Base-by-base conservation (phyloP, 306 rosid genomes). In the Echinosophora koreensis region DNA sequence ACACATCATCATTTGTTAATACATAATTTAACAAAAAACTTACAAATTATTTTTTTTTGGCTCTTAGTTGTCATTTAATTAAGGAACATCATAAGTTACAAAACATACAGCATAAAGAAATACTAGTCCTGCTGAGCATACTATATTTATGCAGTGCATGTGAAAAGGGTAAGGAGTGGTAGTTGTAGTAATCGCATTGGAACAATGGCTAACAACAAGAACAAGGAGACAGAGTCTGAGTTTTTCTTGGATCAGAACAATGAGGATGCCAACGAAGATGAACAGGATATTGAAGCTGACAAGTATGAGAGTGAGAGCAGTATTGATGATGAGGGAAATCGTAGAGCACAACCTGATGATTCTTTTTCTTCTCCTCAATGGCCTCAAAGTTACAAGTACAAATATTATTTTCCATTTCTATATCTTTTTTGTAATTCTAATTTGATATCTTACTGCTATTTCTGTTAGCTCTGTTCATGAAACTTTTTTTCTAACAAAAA, bases 361-460 rank as follows among this genome's bases (percentile, higher is more conserved):
- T 74, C 88, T 78, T 87, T 86, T 76, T 32, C 80, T 66, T 88
- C 98, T 77, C 90, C 83, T 3, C 84, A 69, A 74, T 93, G 98
- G 98, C 98, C 98, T 13, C 93, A 80, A 82, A 93, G 89, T 91
- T 93, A 80, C 87, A 85, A 70, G 98, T 93, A 55, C 4, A 10
- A 57, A n/a, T 32, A 37, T 17, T 66, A 6, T 50, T 6, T 37
- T 8, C 41, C 8, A 8, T 56, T 16, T 51, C 3, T 34, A 4
- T 44, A 11, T 39, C 9, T 27, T 51, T 38, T 38, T 41, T 65
- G 3, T 4, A 6, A 38, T 15, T 56, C 67, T 0, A 76, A 14
- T 2, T 27, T 73, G 17, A 44, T 27, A 0, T 28, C 8, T 49
- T 49, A 14, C 6, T 35, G 49, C 14, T 12, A 35, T 6, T 35